Evolutionary conservation across 352 stramenopile genomes (phyloP), one percentile per base, ranked within the genome.

Genomic region (Peronospora farinosa): DNA sequence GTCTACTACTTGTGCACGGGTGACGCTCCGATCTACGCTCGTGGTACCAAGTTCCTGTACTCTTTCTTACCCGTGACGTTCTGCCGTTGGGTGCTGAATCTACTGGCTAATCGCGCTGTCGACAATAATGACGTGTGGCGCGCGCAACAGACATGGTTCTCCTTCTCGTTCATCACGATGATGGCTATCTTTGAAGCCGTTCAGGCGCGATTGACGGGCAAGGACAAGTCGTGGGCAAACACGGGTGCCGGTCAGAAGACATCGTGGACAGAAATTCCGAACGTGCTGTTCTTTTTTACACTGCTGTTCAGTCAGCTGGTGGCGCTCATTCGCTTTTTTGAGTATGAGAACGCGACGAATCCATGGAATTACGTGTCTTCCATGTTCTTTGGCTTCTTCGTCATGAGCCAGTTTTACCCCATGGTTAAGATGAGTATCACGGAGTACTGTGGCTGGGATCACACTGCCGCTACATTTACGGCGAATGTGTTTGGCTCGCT

Each of bases 351-450:
- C 60, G 84, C 84, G 0, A 92, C 81, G 39, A 88, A 75, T 43
- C 81, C 84, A 52, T 92, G 81, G 84, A 91, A 92, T 60, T 92
- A 91, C 74, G 78, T 92, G 10, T 92, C 84, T 23, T 69, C 84
- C 13, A 85, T 86, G 69, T 94, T 94, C 60, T 92, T 94, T 46
- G 84, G 84, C 43, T 85, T 88, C 51, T 94, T 84, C 65, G 77
- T 91, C 47, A 88, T 89, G 79, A 74, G 63, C 49, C 73, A 94
- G 55, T 87, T 86, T 50, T 91, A 89, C 69, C 84, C 84, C 44
- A 94, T 94, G 84, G 84, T 94, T 51, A 91, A 91, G 72, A 94
- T 94, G 84, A 94, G 84, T 69, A 85, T 94, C 60, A 86, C 77
- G 17, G 78, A 89, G 69, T 94, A 94, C 73, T 90, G 75, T 72